Evolutionary conservation across 2,329 filamentous ascomycete genomes (phyloP).

Genomic region (Fusarium sp.): DNA sequence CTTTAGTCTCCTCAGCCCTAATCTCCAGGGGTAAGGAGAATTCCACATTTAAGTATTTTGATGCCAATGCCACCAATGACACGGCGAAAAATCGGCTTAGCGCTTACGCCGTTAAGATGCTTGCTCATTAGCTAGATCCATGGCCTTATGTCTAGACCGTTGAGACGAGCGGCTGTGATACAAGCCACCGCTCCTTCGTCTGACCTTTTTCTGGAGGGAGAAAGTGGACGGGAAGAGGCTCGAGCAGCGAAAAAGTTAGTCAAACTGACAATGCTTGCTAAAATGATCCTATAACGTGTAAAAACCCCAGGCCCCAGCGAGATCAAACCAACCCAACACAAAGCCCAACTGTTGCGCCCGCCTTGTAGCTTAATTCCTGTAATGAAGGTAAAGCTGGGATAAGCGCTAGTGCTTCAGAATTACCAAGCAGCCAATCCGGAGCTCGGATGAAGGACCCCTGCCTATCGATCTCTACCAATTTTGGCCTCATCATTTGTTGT

Average conservation of each 20-base stretch:
- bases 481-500: slow-evolving; percentile 9
- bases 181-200: neutral
- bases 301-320: no score
- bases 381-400: neutral
- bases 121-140: neutral
- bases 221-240: neutral
- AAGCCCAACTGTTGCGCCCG: neutral
- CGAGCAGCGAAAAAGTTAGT: no score
- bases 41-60: neutral
- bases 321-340: neutral
- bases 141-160: neutral
- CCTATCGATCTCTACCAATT: slow-evolving; percentile 22
- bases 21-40: slow-evolving; percentile 12
- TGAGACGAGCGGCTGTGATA: neutral
- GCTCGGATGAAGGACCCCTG: neutral
- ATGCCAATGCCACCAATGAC: slow-evolving; percentile 3
- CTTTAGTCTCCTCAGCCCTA: slow-evolving; percentile 5
- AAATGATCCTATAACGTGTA: no score
- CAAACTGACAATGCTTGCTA: no score
- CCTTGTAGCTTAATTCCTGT: neutral
- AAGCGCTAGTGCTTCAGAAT: slow-evolving; percentile 26
- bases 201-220: no score
- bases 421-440: slow-evolving; percentile 4
- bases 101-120: slow-evolving; percentile 1
- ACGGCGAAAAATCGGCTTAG: neutral